Conservation (phyloP, 805 yeast genomes). For the Zygoascus ofunaensis region DNA sequence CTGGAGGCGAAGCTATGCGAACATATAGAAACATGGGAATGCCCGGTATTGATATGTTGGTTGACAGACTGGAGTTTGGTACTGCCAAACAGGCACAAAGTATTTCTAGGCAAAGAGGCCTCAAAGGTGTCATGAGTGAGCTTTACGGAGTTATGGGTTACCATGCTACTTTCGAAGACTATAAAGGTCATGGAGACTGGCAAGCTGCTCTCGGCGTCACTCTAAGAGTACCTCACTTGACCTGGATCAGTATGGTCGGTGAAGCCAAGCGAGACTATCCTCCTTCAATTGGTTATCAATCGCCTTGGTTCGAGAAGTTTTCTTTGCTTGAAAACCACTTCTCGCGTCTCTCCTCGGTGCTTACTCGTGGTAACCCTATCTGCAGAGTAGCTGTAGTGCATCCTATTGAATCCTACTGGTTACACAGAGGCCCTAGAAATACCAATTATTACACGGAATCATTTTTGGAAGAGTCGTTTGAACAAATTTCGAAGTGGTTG, state of each 20-base stretch:
- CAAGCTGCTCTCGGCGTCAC: slow-evolving; percentile 6
- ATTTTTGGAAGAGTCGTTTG: slow-evolving; percentile 2
- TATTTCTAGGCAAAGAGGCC: slow-evolving; percentile 3
- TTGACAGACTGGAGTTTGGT: slow-evolving; percentile 4
- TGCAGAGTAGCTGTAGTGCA: slow-evolving; percentile 6
- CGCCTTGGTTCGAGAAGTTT: slow-evolving; percentile 7
- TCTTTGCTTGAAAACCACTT: slow-evolving; percentile 4
- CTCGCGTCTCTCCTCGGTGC: not conserved
- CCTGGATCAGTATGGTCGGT: slow-evolving; percentile 5
- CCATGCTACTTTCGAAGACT: slow-evolving; percentile 4
- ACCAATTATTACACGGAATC: not conserved
- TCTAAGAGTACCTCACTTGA: slow-evolving; percentile 5
- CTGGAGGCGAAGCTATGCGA: slow-evolving; percentile 9
- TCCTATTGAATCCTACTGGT: slow-evolving; percentile 9
- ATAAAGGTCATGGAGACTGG: slow-evolving; percentile 7
- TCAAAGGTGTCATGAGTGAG: slow-evolving; percentile 5
- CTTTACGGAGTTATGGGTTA: slow-evolving; percentile 5
- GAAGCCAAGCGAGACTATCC: slow-evolving; percentile 8
- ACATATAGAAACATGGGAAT: slow-evolving; percentile 3
- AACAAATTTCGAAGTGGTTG: slow-evolving; percentile 1
- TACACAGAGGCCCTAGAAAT: slow-evolving; percentile 6
- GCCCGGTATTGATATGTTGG: slow-evolving; percentile 8
- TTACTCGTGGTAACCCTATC: slow-evolving; percentile 5
- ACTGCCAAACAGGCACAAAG: slow-evolving; percentile 9
- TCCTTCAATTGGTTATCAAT: slow-evolving; percentile 5